A percentile compares a stretch with the other conserved stretches of the same genome.
Evolutionary conservation across 495 filamentous ascomycete species (phyloP).

Genomic region (Talaromyces ruber): DNA sequence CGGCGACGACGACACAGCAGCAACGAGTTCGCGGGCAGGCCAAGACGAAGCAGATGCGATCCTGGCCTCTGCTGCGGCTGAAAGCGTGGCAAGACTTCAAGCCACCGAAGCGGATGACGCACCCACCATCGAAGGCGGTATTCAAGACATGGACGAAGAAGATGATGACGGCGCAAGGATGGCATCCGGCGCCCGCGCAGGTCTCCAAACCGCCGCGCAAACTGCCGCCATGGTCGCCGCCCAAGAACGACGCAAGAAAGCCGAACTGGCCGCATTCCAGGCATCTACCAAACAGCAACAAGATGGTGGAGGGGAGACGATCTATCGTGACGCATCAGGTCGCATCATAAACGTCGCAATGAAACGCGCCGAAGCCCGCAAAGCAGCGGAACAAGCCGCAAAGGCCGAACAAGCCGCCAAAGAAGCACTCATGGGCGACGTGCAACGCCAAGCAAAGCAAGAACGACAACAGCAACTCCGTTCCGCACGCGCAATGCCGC

Average conservation of each 20-base stretch:
- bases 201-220: slow-evolving; percentile 72
- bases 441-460: slow-evolving; percentile 57
- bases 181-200: slow-evolving; percentile 78
- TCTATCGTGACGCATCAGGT: slow-evolving; percentile 89
- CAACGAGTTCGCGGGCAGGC: slow-evolving; percentile 21
- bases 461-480: slow-evolving; percentile 52
- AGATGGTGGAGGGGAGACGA: slow-evolving; percentile 56
- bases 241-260: slow-evolving; percentile 46
- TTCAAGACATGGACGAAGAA: slow-evolving; percentile 10
- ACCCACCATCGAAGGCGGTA: slow-evolving; percentile 22
- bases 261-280: slow-evolving; percentile 24
- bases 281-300: slow-evolving; percentile 5
- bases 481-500: slow-evolving; percentile 69
- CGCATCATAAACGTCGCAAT: slow-evolving; percentile 85
- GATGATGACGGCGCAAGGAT: slow-evolving; percentile 39
- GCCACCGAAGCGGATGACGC: slow-evolving; percentile 40
- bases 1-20: slow-evolving; percentile 26
- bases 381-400: slow-evolving; percentile 62
- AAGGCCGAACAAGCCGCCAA: slow-evolving; percentile 50
- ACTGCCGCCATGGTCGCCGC: slow-evolving; percentile 70
- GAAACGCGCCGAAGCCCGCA: slow-evolving; percentile 76
- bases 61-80: slow-evolving; percentile 63
- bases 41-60: slow-evolving; percentile 74
- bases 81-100: slow-evolving; percentile 33
- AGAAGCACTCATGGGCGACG: slow-evolving; percentile 70